phyloP scores from a whole-genome alignment of 768 basidiomycete species.

The Rhodotorula kratochvilovae region DNA sequence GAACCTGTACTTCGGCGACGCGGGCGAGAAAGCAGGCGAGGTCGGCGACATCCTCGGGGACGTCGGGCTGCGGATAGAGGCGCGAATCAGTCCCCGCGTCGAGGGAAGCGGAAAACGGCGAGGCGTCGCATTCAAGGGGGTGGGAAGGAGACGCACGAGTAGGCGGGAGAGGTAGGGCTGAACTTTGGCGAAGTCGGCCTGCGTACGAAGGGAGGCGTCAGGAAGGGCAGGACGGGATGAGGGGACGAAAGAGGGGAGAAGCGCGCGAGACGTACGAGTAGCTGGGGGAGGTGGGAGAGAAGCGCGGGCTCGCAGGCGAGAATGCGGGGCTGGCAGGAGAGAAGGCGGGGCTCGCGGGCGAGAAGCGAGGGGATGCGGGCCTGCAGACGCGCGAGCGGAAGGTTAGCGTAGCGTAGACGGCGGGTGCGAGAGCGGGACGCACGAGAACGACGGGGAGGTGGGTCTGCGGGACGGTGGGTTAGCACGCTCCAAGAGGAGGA shows the following conservation, averaged over 20 bases:
- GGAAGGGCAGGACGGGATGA: neutral
- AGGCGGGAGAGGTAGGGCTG: conserved; percentile 1
- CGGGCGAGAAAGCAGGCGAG: conserved; percentile 1
- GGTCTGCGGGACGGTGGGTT: conserved; percentile 53
- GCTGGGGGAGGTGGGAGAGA: conserved; percentile 28
- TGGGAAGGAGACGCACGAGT: neutral
- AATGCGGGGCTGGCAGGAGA: conserved; percentile 47
- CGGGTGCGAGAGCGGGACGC: conserved; percentile 49
- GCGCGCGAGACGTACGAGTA: neutral
- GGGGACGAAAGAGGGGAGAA: too few relatives aligned
- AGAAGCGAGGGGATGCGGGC: neutral
- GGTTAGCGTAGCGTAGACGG: neutral
- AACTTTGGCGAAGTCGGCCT: conserved; percentile 28
- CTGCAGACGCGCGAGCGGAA: neutral
- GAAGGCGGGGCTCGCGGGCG: conserved; percentile 19
- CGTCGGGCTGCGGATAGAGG: neutral
- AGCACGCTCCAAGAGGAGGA: neutral
- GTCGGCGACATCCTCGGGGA: too few relatives aligned
- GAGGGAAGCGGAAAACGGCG: too few relatives aligned
- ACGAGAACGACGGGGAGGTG: conserved; percentile 60
- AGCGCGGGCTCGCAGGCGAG: conserved; percentile 34
- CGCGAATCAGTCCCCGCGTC: neutral
- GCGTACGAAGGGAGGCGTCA: too few relatives aligned
- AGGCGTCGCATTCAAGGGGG: too few relatives aligned
- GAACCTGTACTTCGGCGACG: too few relatives aligned